Conservation (phyloP, 2,329 filamentous ascomycete species). For the Biscogniauxia sp. region DNA sequence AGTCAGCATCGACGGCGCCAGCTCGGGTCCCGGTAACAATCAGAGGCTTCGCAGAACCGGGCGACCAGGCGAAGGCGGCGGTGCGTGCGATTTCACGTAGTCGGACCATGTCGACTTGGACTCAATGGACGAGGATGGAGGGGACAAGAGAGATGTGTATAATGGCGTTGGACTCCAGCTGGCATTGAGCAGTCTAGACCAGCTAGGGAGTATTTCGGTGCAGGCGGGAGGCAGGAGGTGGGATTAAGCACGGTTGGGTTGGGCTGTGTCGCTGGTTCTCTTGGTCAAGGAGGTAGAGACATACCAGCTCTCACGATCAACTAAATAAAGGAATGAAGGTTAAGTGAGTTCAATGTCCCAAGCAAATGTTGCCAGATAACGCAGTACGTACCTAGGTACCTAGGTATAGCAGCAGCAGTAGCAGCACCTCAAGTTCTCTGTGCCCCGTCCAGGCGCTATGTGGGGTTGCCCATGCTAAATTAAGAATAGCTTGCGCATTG, state of each 20-base stretch:
- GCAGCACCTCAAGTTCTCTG: slow-evolving; percentile 1
- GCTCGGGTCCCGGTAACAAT: slow-evolving; percentile 92
- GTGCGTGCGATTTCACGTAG: slow-evolving; percentile 95
- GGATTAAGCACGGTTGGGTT: slow-evolving; percentile 11
- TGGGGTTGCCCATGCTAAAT: background rate
- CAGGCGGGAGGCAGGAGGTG: too few relatives aligned
- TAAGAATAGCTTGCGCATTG: background rate
- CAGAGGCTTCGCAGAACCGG: slow-evolving; percentile 72
- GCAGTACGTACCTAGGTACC: background rate
- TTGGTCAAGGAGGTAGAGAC: background rate
- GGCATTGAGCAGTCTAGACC: slow-evolving; percentile 36
- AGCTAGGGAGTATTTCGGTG: slow-evolving; percentile 26
- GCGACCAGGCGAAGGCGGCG: slow-evolving; percentile 96
- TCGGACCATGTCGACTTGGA: slow-evolving; percentile 72
- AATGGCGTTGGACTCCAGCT: slow-evolving; percentile 25
- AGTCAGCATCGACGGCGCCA: slow-evolving; percentile 93
- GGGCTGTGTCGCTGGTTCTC: slow-evolving; percentile 3
- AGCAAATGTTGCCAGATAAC: slow-evolving; percentile 23
- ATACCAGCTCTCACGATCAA: background rate
- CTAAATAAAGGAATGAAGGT: slow-evolving; percentile 1
- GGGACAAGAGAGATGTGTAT: slow-evolving; percentile 25
- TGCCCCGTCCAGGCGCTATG: background rate
- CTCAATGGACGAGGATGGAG: slow-evolving; percentile 5
- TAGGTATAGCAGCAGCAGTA: too few relatives aligned
- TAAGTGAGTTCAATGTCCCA: slow-evolving; percentile 5